These are phyloP conservation scores for Solanum gandarillasii DNA, from an alignment of 257 asterid genomes.

Conservation along the genomic window DNA sequence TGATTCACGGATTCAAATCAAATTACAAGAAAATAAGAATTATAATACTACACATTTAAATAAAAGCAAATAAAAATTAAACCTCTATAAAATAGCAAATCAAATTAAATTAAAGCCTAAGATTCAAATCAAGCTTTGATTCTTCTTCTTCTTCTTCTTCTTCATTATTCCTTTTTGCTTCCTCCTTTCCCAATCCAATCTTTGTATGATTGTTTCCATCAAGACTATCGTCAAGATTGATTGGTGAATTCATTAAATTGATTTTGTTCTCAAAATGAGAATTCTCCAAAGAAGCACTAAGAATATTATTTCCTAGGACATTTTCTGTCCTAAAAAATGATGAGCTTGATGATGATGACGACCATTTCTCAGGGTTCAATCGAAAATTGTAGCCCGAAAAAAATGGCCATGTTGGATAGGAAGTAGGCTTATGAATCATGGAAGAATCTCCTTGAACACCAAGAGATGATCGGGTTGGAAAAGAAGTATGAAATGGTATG, in stretches of 20 bases:
- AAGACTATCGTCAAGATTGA: not conserved
- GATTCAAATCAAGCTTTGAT: not conserved
- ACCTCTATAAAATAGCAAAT: not conserved
- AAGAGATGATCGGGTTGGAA: constrained; percentile 11
- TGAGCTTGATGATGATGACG: constrained; percentile 9
- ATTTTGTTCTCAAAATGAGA: not conserved
- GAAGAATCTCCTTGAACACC: constrained; percentile 32
- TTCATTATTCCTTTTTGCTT: not conserved
- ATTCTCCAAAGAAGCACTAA: not conserved
- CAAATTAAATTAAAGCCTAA: not conserved
- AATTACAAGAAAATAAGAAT: not conserved
- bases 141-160: not conserved
- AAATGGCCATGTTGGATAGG: constrained; percentile 17
- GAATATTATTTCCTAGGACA: not conserved
- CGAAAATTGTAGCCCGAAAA: constrained; percentile 6
- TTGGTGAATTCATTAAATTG: not conserved
- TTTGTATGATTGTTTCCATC: not conserved
- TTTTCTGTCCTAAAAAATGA: constrained; percentile 1
- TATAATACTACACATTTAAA: not conserved
- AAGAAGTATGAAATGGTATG: constrained; percentile 16
- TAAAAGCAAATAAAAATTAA: not conserved
- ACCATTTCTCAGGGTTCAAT: constrained; percentile 8
- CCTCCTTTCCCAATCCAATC: not conserved
- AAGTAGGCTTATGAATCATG: constrained; percentile 29
- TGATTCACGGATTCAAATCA: not conserved